Evolutionary conservation across 768 basidiomycete species (phyloP).

Genomic region (Terana coerulea): DNA sequence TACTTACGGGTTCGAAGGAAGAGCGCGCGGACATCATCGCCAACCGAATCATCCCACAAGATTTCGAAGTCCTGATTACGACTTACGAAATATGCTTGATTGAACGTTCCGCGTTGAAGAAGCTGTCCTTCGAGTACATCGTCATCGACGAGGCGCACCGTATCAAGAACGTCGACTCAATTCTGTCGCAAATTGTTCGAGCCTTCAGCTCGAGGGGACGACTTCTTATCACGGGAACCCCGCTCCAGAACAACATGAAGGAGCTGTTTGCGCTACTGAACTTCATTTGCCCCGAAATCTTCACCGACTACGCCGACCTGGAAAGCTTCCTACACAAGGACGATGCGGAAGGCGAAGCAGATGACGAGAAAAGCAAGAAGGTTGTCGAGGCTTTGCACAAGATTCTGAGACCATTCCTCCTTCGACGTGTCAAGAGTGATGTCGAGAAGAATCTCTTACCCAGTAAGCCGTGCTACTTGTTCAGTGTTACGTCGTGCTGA

Average conservation of each 20-base stretch:
- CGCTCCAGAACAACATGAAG: constrained; percentile 94
- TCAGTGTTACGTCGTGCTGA: not conserved
- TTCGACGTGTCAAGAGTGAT: constrained; percentile 92
- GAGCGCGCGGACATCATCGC: constrained; percentile 83
- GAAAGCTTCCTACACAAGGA: constrained; percentile 95
- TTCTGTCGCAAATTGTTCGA: constrained; percentile 92
- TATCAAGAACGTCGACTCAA: constrained; percentile 98
- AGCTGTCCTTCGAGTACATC: constrained; percentile 97
- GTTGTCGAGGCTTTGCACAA: constrained; percentile 97
- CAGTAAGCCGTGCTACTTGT: constrained; percentile 43
- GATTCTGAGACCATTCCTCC: constrained; percentile 90
- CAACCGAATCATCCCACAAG: constrained; percentile 72
- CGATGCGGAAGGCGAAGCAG: constrained; percentile 55
- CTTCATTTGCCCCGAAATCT: constrained; percentile 97
- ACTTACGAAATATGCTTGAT: constrained; percentile 97
- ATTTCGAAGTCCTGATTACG: constrained; percentile 94
- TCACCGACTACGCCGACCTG: constrained; percentile 85
- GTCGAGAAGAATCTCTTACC: constrained; percentile 95
- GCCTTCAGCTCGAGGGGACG: constrained; percentile 86
- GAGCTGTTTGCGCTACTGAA: constrained; percentile 91
- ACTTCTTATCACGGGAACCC: constrained; percentile 94
- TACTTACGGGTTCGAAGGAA: constrained; percentile 85
- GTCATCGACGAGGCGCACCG: constrained; percentile 98
- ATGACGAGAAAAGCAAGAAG: constrained; percentile 85
- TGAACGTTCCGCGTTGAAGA: constrained; percentile 88